Conservation (phyloP, 2,329 filamentous ascomycete genomes). For the Rutstroemia sp. region DNA sequence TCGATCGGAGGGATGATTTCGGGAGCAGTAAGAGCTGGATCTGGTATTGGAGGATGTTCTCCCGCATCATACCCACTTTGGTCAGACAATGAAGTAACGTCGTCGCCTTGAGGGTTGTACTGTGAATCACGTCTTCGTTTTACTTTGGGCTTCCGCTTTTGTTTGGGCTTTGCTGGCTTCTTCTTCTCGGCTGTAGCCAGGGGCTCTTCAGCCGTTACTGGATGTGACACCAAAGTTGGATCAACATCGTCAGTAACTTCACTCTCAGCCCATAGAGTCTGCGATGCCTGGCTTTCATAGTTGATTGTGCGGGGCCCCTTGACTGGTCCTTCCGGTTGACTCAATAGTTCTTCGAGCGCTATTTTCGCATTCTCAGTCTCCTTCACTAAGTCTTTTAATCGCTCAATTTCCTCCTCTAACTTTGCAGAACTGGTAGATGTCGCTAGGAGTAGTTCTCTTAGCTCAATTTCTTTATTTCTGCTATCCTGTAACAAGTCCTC, state of each 20-base stretch:
- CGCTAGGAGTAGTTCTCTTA: too few relatives aligned
- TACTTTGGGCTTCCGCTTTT: background rate
- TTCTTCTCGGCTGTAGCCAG: background rate
- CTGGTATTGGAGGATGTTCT: background rate
- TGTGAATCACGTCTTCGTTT: background rate
- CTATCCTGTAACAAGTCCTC: too few relatives aligned
- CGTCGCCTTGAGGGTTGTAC: background rate
- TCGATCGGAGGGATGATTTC: background rate
- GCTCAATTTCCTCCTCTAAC: background rate
- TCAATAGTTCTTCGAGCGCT: background rate
- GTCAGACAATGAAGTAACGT: background rate
- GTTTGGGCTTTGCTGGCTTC: background rate
- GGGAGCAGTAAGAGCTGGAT: background rate
- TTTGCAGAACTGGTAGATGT: too few relatives aligned
- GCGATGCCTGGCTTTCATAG: too few relatives aligned
- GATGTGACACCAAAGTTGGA: background rate
- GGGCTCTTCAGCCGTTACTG: background rate
- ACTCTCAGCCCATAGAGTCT: background rate
- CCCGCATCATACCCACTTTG: background rate
- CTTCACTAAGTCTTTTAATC: background rate
- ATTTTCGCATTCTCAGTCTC: background rate
- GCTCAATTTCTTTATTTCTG: too few relatives aligned
- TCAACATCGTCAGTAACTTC: background rate
- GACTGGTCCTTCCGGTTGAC: too few relatives aligned
- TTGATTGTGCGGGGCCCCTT: too few relatives aligned